Evolutionary conservation across 306 rosid genomes (phyloP), one percentile per base, ranked within the genome.

Genomic region (Trifolium dubium): DNA sequence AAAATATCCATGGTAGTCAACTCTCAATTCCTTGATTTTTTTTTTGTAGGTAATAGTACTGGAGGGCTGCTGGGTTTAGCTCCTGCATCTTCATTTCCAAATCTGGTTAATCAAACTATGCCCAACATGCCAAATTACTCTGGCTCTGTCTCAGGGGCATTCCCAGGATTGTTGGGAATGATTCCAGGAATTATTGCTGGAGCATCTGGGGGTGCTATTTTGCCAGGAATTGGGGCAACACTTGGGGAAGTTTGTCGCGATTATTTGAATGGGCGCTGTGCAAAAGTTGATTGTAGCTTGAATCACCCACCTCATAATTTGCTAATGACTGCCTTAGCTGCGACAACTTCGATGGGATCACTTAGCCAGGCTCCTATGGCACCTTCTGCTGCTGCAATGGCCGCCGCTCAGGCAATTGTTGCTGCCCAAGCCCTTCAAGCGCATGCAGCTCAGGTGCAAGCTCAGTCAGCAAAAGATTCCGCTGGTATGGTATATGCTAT

Each of bases 361-460:
- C 85, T 85, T 62, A 92, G 97, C 82, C 99, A 95, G 84, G 93
- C 92, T 72, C 99, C 99, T 67, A 95, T 95, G 97, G 96, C 98
- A 37, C 99, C 99, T 69, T 95, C 99, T 78, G 98, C 99, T 46
- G 97, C 99, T 83, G 99, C 97, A 77, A 95, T 95, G 99, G 99
- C 99, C 37, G 98, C 98, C 78, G 99, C 99, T 74, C 98, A 95
- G 87, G 99, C 98, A 62, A 95, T 95, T 85, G 99, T 95, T 77
- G 99, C 99, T 75, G 98, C 98, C 23, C 98, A 95, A 83, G 98
- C 99, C 39, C 97, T 92, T 80, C 97, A 95, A 79, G 99, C 99
- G 47, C 99, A 94, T 85, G 99, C 99, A 65, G 96, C 95, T 62
- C 98, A 91, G 83, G 87, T 90, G 87, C 97, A 93, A 72, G 86